phyloP scores from a whole-genome alignment of 345 rosid genomes.

The Zanthoxylum bungeanum region DNA sequence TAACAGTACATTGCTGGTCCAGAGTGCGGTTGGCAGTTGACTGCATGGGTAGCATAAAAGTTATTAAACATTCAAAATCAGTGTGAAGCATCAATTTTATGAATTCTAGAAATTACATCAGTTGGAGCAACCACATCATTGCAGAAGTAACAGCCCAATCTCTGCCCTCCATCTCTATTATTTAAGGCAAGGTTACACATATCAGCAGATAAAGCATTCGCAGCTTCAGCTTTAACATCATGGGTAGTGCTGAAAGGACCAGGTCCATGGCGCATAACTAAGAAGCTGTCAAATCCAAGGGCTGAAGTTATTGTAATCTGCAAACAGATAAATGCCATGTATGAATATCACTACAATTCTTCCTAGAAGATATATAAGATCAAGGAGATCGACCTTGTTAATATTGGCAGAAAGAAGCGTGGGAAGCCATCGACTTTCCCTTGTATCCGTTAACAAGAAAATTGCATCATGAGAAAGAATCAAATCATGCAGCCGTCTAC shows the following conservation, averaged over 20 bases:
- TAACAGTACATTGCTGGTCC: conserved; percentile 98
- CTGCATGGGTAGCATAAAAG: conserved; percentile 37
- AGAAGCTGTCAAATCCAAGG: conserved; percentile 92
- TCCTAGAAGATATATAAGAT: background rate
- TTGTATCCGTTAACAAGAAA: conserved; percentile 94
- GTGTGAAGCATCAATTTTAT: conserved; percentile 4
- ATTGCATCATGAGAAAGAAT: conserved; percentile 81
- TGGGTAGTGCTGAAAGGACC: conserved; percentile 47
- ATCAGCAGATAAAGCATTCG: conserved; percentile 30
- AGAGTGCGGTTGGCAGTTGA: conserved; percentile 90
- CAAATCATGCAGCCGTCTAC: conserved; percentile 58
- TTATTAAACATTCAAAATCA: conserved; percentile 5
- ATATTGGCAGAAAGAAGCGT: conserved; percentile 72
- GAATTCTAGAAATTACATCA: conserved; percentile 54
- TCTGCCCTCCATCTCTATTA: conserved; percentile 37
- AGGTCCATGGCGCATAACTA: conserved; percentile 98
- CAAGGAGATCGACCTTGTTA: conserved; percentile 59
- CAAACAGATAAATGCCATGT: conserved; percentile 9
- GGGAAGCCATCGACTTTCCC: conserved; percentile 99
- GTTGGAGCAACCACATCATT: conserved; percentile 94
- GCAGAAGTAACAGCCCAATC: conserved; percentile 98
- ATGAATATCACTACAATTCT: background rate
- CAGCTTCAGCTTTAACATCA: conserved; percentile 30
- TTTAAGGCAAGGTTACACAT: conserved; percentile 39
- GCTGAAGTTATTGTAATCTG: conserved; percentile 93